These are phyloP conservation scores for Coniophora puteana DNA, from an alignment of 1,284 basidiomycete species.

Conservation along the genomic window DNA sequence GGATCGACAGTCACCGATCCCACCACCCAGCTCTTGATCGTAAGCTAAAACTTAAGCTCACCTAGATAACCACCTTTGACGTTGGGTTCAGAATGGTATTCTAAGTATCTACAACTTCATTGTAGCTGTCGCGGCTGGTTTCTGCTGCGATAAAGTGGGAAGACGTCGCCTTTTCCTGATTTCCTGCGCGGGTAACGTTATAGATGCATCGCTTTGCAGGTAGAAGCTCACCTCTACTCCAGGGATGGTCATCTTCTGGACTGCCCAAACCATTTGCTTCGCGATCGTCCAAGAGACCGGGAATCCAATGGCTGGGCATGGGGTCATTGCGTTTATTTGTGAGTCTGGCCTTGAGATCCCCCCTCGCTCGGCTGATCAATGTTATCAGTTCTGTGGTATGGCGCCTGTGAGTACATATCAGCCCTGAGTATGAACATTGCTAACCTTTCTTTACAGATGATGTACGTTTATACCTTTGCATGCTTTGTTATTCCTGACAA, in stretches of 20 bases:
- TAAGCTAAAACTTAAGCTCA: too few relatives aligned
- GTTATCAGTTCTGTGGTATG: constrained; percentile 34
- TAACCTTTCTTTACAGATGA: neutral
- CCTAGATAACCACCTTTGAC: constrained; percentile 11
- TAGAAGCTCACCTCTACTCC: neutral
- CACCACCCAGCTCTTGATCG: constrained; percentile 45
- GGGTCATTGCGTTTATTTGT: constrained; percentile 49
- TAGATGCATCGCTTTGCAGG: constrained; percentile 7
- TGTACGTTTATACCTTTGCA: neutral
- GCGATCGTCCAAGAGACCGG: constrained; percentile 33
- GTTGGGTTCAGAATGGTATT: constrained; percentile 46
- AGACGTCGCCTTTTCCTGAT: constrained; percentile 52
- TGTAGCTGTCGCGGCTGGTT: constrained; percentile 42
- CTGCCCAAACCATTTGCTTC: constrained; percentile 39
- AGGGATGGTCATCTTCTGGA: constrained; percentile 41
- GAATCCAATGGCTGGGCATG: constrained; percentile 33
- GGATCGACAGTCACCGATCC: constrained; percentile 43
- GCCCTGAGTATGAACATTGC: neutral
- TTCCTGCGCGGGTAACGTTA: constrained; percentile 30
- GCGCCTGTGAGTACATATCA: constrained; percentile 35
- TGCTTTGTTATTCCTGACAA: neutral
- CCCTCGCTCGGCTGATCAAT: constrained; percentile 21
- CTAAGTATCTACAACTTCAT: constrained; percentile 54
- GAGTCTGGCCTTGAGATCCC: constrained; percentile 16
- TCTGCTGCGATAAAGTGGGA: constrained; percentile 48